phyloP scores from a whole-genome alignment of 306 rosid genomes.

The Acacia confusa region DNA sequence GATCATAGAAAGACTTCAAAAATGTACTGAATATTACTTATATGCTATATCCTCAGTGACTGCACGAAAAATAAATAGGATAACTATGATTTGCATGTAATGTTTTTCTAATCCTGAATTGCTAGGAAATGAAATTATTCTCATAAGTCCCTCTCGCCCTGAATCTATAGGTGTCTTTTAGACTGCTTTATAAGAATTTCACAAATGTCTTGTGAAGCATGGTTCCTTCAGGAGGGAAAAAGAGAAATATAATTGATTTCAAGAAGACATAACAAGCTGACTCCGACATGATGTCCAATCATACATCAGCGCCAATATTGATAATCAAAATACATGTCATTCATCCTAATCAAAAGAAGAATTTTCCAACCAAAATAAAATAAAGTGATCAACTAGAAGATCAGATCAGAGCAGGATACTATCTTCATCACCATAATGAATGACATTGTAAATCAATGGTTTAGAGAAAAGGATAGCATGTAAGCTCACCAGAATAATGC shows the following conservation, averaged over 20 bases:
- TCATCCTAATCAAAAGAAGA: background rate
- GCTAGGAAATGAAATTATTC: background rate
- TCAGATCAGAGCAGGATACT: background rate
- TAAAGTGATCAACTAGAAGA: background rate
- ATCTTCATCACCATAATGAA: conserved; percentile 6
- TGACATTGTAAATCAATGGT: background rate
- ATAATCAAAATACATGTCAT: conserved; percentile 13
- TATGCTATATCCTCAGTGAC: conserved; percentile 25
- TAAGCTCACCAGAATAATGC: conserved; percentile 67
- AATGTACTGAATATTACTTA: conserved; percentile 18
- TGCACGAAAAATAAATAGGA: background rate
- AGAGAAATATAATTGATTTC: background rate
- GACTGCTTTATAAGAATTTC: background rate
- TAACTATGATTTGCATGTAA: conserved; percentile 18
- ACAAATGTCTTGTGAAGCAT: background rate
- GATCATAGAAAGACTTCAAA: conserved; percentile 12
- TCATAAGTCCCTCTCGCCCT: background rate
- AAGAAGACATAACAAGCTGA: background rate
- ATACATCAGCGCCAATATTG: background rate
- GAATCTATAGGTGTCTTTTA: background rate
- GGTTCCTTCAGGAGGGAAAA: background rate
- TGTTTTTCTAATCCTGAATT: background rate
- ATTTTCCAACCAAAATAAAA: background rate
- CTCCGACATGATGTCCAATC: background rate
- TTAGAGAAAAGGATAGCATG: background rate